phyloP scores from a whole-genome alignment of 2,329 filamentous ascomycete genomes.

The Podosphaera xanthii region DNA sequence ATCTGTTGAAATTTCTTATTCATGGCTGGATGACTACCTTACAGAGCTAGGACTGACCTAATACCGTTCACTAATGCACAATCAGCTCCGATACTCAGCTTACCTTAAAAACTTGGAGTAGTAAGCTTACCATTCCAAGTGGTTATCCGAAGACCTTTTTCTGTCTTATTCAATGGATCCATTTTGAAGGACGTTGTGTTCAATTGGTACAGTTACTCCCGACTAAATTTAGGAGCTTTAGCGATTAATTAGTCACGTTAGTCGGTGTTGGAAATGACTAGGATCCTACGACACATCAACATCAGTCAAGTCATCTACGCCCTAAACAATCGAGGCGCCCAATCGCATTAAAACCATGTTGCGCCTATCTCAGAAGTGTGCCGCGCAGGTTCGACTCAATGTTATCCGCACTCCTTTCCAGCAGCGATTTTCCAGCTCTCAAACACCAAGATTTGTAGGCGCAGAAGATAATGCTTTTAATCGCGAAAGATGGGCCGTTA shows the following conservation, averaged over 20 bases:
- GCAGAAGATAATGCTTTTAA: conserved; percentile 74
- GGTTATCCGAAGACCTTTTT: conserved; percentile 58
- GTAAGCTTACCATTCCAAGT: conserved; percentile 53
- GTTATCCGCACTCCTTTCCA: conserved; percentile 29
- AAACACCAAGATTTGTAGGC: conserved; percentile 31
- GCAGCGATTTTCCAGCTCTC: conserved; percentile 47
- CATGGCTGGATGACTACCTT: not conserved
- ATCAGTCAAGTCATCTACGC: too few species aligned
- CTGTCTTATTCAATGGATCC: conserved; percentile 1
- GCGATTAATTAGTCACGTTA: too few species aligned
- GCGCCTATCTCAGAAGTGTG: too few species aligned
- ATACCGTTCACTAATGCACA: conserved; percentile 48
- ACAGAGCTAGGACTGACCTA: conserved; percentile 25
- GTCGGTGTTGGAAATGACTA: too few species aligned
- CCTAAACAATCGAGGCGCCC: too few species aligned
- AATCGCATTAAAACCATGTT: too few species aligned
- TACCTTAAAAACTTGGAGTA: not conserved
- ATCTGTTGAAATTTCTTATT: not conserved
- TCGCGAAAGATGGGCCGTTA: conserved; percentile 72
- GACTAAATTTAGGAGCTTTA: too few species aligned
- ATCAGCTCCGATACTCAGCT: conserved; percentile 4
- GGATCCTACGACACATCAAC: too few species aligned
- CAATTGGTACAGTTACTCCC: too few species aligned
- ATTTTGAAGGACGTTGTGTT: too few species aligned
- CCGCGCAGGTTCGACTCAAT: not conserved